phyloP scores from a whole-genome alignment of 2,329 filamentous ascomycete species.

The Fusarium sarcochroum region DNA sequence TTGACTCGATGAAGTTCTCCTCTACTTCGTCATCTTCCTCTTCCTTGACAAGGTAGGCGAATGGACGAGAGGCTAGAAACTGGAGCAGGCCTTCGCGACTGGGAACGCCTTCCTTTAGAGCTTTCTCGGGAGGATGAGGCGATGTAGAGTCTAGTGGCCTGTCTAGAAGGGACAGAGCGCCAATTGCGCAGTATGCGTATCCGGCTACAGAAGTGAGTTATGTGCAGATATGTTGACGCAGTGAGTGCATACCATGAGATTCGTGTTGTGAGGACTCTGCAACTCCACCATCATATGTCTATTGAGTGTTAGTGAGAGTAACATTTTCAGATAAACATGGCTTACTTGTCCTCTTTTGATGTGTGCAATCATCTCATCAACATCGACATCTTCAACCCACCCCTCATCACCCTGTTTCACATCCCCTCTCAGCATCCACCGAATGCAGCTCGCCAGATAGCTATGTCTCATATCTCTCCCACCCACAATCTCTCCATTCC shows the following conservation, averaged over 20 bases:
- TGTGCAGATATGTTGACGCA: neutral
- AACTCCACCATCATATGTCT: constrained; percentile 89
- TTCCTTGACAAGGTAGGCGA: constrained; percentile 66
- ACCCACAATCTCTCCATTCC: constrained; percentile 73
- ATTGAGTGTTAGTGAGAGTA: constrained; percentile 27
- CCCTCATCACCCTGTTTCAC: constrained; percentile 64
- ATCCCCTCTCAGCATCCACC: constrained; percentile 83
- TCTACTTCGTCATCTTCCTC: constrained; percentile 63
- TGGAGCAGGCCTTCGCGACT: constrained; percentile 53
- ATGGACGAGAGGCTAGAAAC: constrained; percentile 78
- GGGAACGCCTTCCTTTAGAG: constrained; percentile 55
- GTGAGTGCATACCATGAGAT: constrained; percentile 76
- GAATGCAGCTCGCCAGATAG: constrained; percentile 84
- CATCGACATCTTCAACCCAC: constrained; percentile 79
- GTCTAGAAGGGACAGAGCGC: constrained; percentile 81
- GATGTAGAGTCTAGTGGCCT: constrained; percentile 62
- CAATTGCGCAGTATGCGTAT: constrained; percentile 90
- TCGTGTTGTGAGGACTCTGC: constrained; percentile 84
- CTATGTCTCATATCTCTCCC: constrained; percentile 90
- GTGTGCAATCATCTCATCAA: constrained; percentile 77
- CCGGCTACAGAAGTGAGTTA: constrained; percentile 70
- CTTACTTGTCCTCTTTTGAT: constrained; percentile 73
- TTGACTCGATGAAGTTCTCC: constrained; percentile 55
- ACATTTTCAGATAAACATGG: neutral
- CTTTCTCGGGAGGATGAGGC: constrained; percentile 34